Evolutionary conservation across 2,329 filamentous ascomycete species (phyloP), one percentile per base, ranked within the genome.

Genomic region (Diaporthe australafricana): DNA sequence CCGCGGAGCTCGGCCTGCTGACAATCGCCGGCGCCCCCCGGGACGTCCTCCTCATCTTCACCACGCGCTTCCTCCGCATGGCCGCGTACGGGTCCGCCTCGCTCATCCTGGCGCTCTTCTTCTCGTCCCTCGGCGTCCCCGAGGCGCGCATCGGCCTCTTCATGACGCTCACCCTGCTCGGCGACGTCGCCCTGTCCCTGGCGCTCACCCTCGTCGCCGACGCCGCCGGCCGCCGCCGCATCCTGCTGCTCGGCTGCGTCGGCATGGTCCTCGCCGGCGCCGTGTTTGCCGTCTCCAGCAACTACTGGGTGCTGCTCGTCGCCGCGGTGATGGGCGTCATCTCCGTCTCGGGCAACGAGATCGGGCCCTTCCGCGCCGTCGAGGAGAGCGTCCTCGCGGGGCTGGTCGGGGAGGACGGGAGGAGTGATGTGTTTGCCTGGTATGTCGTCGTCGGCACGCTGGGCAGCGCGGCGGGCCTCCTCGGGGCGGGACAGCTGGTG

Each of bases 151-250:
- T 89, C 72, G 90, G 90, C 3, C 80, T 91, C 1, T 92, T 92
- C 80, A 92, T 92, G 90, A 91, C 89, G 0, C 78, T 91, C 74
- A 92, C 90, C 0, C 80, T 92, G 20, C 81, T 84, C 17, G 90
- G 90, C 32, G 90, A 92, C 78, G 85, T 88, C 5, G 77, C 83
- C 52, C 87, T 92, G 73, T 91, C 89, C 76, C 86, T 91, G 71
- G 47, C 88, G 27, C 83, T 92, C 57, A 90, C 90, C 0, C 76
- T 89, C 7, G 83, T 90, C 73, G 88, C 90, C 32, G 90, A 92
- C 79, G 82, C 81, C 0, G 76, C 90, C 65, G 90, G 90, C 4
- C 84, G 90, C 32, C 84, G 85, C 65, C 81, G 81, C 7, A 84
- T 89, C n/a, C 81, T 92, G 5, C 82, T 85, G 0, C 75, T 86